Conservation (phyloP, 2,329 filamentous ascomycete genomes). For the Emmonsia crescens region DNA sequence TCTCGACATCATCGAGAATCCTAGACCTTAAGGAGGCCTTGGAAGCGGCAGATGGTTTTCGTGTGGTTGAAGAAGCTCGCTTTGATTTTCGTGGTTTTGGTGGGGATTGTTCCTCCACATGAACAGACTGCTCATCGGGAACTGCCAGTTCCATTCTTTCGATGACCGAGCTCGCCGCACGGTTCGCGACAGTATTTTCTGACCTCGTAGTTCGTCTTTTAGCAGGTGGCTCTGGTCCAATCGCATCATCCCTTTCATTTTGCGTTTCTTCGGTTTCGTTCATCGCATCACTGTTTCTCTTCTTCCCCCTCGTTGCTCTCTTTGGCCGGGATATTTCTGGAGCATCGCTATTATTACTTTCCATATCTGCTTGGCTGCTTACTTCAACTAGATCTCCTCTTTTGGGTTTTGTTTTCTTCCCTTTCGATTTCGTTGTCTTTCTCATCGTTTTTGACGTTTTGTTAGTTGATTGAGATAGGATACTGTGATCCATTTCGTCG, state of each 20-base stretch:
- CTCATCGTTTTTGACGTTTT: conserved; percentile 48
- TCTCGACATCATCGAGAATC: conserved; percentile 51
- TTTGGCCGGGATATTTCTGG: conserved; percentile 28
- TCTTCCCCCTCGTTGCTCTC: conserved; percentile 41
- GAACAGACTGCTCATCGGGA: not conserved
- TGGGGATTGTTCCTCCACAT: conserved; percentile 21
- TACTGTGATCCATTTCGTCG: conserved; percentile 48
- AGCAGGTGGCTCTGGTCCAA: conserved; percentile 32
- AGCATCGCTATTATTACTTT: conserved; percentile 18
- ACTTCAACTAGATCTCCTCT: conserved; percentile 37
- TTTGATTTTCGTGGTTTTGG: conserved; percentile 35
- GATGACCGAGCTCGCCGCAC: not conserved
- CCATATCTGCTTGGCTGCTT: conserved; percentile 21
- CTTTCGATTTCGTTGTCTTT: conserved; percentile 28
- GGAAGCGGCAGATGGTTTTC: conserved; percentile 41
- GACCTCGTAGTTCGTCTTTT: conserved; percentile 50
- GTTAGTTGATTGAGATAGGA: conserved; percentile 38
- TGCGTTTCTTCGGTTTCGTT: conserved; percentile 18
- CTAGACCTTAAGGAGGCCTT: conserved; percentile 36
- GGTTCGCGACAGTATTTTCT: conserved; percentile 17
- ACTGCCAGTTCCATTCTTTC: conserved; percentile 2
- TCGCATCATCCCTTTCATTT: conserved; percentile 10
- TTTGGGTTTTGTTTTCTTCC: conserved; percentile 29
- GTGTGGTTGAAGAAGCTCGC: conserved; percentile 30
- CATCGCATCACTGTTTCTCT: conserved; percentile 52